phyloP scores from a whole-genome alignment of 306 rosid species.

The Casuarina glauca region DNA sequence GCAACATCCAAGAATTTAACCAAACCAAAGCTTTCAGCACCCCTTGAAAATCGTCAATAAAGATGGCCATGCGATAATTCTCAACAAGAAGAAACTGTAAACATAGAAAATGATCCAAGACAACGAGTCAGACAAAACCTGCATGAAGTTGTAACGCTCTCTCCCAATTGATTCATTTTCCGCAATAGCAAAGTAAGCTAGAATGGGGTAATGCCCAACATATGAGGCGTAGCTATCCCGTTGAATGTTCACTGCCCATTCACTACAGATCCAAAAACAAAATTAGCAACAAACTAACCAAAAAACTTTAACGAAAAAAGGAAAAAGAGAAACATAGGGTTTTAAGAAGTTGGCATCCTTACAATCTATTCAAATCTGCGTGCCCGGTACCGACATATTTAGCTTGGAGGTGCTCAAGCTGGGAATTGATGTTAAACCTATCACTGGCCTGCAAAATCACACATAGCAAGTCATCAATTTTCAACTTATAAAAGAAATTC shows the following conservation, averaged over 20 bases:
- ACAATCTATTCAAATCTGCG: conserved; percentile 91
- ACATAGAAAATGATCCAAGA: not conserved
- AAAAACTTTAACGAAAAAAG: not conserved
- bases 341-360: conserved; percentile 20
- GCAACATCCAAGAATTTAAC: not conserved
- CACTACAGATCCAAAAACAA: conserved; percentile 40
- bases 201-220: conserved; percentile 81
- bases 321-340: not conserved
- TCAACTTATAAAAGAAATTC: not conserved
- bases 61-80: not conserved
- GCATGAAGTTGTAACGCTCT: conserved; percentile 89
- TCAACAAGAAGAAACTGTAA: not conserved
- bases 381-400: conserved; percentile 98
- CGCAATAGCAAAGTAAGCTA: conserved; percentile 76
- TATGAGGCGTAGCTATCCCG: conserved; percentile 98
- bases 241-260: conserved; percentile 97
- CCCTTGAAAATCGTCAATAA: not conserved
- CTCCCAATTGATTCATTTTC: conserved; percentile 96
- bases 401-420: conserved; percentile 92
- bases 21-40: not conserved
- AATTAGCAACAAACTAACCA: not conserved
- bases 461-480: not conserved
- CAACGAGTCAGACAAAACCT: conserved; percentile 42
- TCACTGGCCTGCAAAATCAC: conserved; percentile 73
- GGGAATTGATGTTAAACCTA: conserved; percentile 94